A percentile compares a stretch with the other conserved stretches of the same genome.
These are phyloP conservation scores for Gossypium longicalyx DNA, from an alignment of 345 rosid genomes.

Conservation along the genomic window DNA sequence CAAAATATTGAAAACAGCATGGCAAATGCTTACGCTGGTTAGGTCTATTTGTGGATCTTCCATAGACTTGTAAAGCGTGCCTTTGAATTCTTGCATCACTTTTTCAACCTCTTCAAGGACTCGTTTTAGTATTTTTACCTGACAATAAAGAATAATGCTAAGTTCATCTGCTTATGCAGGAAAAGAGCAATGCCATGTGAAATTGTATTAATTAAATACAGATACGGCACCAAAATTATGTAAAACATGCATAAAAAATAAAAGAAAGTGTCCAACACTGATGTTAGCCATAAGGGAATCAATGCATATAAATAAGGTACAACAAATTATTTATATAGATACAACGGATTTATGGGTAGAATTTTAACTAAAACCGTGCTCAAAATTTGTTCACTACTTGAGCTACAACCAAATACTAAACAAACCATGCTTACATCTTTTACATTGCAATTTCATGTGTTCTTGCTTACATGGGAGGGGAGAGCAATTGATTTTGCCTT, in stretches of 20 bases:
- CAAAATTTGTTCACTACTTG: not conserved
- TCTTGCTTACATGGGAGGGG: slow-evolving; percentile 80
- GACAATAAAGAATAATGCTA: slow-evolving; percentile 25
- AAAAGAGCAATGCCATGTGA: not conserved
- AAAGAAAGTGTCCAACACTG: not conserved
- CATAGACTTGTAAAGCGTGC: slow-evolving; percentile 86
- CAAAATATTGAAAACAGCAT: slow-evolving; percentile 8
- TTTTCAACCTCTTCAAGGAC: slow-evolving; percentile 99
- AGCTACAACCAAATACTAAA: not conserved
- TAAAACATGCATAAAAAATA: not conserved
- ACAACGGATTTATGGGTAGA: not conserved
- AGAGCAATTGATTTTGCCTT: slow-evolving; percentile 96
- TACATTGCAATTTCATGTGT: not conserved
- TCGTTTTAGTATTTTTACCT: slow-evolving; percentile 92
- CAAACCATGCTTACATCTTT: not conserved
- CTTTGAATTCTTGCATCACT: slow-evolving; percentile 95
- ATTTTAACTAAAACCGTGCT: not conserved
- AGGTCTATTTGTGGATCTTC: slow-evolving; percentile 95
- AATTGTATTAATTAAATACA: not conserved
- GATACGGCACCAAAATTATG: not conserved
- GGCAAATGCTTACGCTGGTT: slow-evolving; percentile 52
- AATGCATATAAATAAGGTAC: not conserved
- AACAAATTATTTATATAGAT: not conserved
- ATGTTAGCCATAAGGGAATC: slow-evolving; percentile 11
- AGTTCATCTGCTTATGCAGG: not conserved